Base-by-base conservation (phyloP, 345 rosid species). In the Pugionium cornutum region DNA sequence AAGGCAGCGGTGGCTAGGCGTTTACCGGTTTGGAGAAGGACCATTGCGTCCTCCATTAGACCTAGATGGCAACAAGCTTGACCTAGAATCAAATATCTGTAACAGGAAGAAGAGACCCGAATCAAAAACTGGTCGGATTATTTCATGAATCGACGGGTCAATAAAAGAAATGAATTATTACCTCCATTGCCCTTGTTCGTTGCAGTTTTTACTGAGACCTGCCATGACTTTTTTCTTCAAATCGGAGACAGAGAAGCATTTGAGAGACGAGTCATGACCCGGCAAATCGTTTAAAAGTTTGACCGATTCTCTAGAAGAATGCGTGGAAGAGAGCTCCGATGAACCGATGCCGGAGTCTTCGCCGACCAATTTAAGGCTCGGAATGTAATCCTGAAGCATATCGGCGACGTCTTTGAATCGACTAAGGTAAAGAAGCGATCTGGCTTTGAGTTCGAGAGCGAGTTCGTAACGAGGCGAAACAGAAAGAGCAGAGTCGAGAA, bases 1-100 rank as follows among this genome's bases (percentile, higher is more conserved):
- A 84, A 85, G n/a, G 97, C 99, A 18, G 97, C 99, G 3, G 88
- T 82, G 47, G 97, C 89, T 33, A 95, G 78, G 64, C 99, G 96
- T 78, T 91, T 95, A 2, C 96, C 96, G 58, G 95, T 89, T 69
- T 95, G 99, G 42, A 95, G 91, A 9, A 95, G 92, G 9, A 77
- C 99, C 96, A 95, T 83, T 1, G 99, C 99, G 70, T 95, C 99
- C 68, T 95, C 99, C 97, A 95, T 85, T 5, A 95, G 72, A 49
- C 99, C 99, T 5, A 95, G 77, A 62, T 91, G 95, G 77, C 95
- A 83, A 64, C 99, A 95, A 6, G 97, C 99, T 81, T 90, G 92
- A 43, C 99, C 99, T 1, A 91, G 64, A 39, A 91, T 85, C 81
- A 77, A 67, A 73, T 86, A 95, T 83, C 99, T 94, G 85, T 41